Conservation (phyloP, 140 eudicot genomes). For the Oenanthe javanica region DNA sequence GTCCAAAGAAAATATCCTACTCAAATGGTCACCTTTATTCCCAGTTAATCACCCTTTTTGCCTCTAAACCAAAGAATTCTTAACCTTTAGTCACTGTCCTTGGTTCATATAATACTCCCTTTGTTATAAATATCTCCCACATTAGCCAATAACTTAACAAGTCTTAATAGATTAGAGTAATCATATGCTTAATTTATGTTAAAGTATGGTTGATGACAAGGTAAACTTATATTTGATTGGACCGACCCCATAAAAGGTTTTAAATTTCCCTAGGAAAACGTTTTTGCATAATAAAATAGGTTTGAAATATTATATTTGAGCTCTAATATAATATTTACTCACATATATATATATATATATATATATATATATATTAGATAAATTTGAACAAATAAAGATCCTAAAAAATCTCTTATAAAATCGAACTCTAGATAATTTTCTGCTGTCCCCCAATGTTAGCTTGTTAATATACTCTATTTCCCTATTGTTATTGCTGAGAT, state of each 20-base stretch:
- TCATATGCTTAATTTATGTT: neutral
- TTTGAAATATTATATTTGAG: no score
- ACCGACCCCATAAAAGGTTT: constrained; percentile 2
- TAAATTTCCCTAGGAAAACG: neutral
- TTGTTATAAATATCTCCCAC: neutral
- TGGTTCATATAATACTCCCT: neutral
- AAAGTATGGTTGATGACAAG: neutral
- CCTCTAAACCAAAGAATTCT: constrained; percentile 7
- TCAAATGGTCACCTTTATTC: constrained; percentile 19
- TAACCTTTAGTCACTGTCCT: constrained; percentile 10
- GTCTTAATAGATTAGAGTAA: neutral
- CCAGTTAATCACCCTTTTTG: constrained; percentile 3
- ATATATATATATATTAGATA: no score
- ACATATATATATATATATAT: no score
- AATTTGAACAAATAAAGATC: no score
- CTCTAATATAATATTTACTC: no score
- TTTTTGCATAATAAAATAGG: no score
- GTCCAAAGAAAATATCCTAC: constrained; percentile 44
- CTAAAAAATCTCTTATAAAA: no score
- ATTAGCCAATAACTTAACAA: neutral
- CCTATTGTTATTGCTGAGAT: no score
- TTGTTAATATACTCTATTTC: no score
- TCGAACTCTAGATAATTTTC: no score
- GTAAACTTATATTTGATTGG: neutral
- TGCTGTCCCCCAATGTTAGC: no score